Evolutionary conservation across 2,329 filamentous ascomycete genomes (phyloP).

Genomic region (Ophidiomyces ophidiicola): DNA sequence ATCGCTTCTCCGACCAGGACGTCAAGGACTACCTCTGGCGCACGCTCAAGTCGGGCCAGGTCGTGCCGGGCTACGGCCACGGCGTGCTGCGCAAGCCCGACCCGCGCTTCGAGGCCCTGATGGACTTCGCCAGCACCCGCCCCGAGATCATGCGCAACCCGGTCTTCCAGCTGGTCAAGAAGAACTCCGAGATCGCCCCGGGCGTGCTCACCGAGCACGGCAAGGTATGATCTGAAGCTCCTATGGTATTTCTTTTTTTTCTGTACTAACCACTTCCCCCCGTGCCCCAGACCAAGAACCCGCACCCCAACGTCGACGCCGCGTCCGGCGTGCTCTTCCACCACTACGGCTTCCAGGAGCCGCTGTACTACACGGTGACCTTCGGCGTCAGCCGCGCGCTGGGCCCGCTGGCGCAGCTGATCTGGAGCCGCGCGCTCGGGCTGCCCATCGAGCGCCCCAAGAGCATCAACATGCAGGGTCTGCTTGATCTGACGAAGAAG

Average conservation of each 20-base stretch:
- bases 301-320: conserved; percentile 93
- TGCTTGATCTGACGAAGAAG: conserved; percentile 51
- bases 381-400: conserved; percentile 58
- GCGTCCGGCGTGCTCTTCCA: conserved; percentile 91
- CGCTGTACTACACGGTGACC: conserved; percentile 75
- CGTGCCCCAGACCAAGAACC: conserved; percentile 66
- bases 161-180: conserved; percentile 86
- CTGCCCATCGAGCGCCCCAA: conserved; percentile 95
- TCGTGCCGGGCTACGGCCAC: conserved; percentile 90
- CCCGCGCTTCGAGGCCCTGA: conserved; percentile 87
- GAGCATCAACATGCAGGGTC: conserved; percentile 83
- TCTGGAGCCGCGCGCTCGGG: conserved; percentile 90
- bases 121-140: conserved; percentile 81
- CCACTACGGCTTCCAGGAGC: conserved; percentile 96
- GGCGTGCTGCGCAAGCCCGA: conserved; percentile 94
- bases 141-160: conserved; percentile 78
- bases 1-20: conserved; percentile 63
- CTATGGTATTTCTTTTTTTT: conserved; percentile 6
- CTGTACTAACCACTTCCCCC: conserved; percentile 4
- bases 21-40: conserved; percentile 85
- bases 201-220: conserved; percentile 85
- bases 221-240: conserved; percentile 44
- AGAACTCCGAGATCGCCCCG: conserved; percentile 84
- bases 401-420: conserved; percentile 81
- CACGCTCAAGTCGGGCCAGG: conserved; percentile 83